These are phyloP conservation scores for Euphorbia peplus DNA, from an alignment of 345 rosid species.

Conservation along the genomic window DNA sequence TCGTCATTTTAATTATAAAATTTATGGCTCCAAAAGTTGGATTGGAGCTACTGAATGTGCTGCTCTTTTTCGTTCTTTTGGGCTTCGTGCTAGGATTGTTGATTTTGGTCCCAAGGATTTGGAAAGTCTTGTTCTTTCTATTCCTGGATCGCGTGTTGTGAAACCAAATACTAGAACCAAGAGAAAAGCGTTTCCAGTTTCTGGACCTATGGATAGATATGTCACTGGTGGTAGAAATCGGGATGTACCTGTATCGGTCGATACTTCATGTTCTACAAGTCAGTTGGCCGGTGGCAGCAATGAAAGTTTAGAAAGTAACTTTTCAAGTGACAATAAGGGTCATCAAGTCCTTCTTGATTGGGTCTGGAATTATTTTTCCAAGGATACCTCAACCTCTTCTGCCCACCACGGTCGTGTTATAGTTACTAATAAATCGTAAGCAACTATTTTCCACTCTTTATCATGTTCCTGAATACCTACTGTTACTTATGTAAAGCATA, in stretches of 20 bases:
- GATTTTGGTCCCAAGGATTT: constrained; percentile 69
- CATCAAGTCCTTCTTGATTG: constrained; percentile 57
- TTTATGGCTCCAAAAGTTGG: constrained; percentile 52
- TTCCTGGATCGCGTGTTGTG: constrained; percentile 41
- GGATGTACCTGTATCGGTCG: constrained; percentile 6
- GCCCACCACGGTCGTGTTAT: constrained; percentile 30
- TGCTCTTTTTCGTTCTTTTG: constrained; percentile 70
- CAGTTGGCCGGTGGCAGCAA: constrained; percentile 8
- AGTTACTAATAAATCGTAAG: constrained; percentile 50
- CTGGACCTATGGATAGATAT: constrained; percentile 74
- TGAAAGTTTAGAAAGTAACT: constrained; percentile 12
- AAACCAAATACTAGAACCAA: constrained; percentile 18
- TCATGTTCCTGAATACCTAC: not conserved
- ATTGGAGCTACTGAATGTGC: constrained; percentile 82
- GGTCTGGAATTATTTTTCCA: constrained; percentile 81
- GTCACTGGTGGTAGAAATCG: constrained; percentile 22
- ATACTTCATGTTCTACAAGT: constrained; percentile 3
- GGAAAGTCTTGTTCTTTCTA: constrained; percentile 50
- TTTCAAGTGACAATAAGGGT: constrained; percentile 29
- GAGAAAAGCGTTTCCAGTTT: constrained; percentile 33
- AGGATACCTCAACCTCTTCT: constrained; percentile 29
- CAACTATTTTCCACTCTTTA: constrained; percentile 12
- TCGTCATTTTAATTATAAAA: constrained; percentile 44
- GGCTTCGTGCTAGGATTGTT: constrained; percentile 64
- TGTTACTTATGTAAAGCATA: not conserved